These are phyloP conservation scores for Dendrobium huoshanense DNA, from an alignment of 106 monocot genomes.

Conservation along the genomic window DNA sequence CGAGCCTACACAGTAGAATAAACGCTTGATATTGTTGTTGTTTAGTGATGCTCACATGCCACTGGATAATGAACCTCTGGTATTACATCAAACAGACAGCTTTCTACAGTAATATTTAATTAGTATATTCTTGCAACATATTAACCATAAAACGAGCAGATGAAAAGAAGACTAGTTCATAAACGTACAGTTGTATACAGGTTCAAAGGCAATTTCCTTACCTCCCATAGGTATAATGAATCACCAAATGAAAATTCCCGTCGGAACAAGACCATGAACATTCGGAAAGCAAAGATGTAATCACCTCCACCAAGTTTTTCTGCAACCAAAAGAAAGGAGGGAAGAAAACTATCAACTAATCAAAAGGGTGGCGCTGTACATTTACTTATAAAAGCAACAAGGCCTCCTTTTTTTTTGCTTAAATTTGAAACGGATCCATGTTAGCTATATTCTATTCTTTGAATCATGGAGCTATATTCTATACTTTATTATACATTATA, in stretches of 20 bases:
- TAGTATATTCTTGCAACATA: background rate
- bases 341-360: background rate
- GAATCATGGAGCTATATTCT: background rate
- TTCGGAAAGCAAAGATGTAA: slow-evolving; percentile 88
- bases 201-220: slow-evolving; percentile 6
- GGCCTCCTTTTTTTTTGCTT: background rate
- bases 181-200: background rate
- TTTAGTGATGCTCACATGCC: background rate
- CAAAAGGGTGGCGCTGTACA: background rate
- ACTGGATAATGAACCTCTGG: background rate
- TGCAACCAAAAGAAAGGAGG: slow-evolving; percentile 16
- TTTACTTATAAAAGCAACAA: background rate
- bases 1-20: too few relatives aligned
- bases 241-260: slow-evolving; percentile 90
- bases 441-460: background rate
- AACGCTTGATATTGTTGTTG: too few relatives aligned
- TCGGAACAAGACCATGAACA: slow-evolving; percentile 94
- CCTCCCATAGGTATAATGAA: slow-evolving; percentile 91
- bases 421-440: background rate
- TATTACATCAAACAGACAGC: background rate
- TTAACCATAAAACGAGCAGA: background rate
- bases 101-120: background rate
- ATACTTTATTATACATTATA: background rate
- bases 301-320: slow-evolving; percentile 87
- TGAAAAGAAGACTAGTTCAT: background rate